Percentiles rank a stretch among this genome's conserved stretches.
These are phyloP conservation scores for Cucurbita ficifolia DNA, from an alignment of 306 rosid species.

Conservation along the genomic window DNA sequence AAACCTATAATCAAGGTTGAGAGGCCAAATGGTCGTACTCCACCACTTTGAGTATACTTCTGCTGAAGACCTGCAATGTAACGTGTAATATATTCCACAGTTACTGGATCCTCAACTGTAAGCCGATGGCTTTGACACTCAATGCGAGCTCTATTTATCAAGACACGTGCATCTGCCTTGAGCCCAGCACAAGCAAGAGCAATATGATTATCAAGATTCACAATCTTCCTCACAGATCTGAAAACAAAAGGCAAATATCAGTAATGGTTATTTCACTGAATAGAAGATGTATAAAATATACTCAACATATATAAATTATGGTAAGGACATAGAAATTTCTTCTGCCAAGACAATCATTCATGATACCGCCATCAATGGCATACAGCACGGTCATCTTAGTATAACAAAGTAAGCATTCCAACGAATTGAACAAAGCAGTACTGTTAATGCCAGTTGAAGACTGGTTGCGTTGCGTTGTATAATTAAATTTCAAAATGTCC, in stretches of 20 bases:
- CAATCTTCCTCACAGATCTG: constrained; percentile 51
- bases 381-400: neutral
- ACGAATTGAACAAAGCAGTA: neutral
- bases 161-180: constrained; percentile 93
- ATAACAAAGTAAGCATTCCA: neutral
- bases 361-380: neutral
- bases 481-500: neutral
- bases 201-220: constrained; percentile 42
- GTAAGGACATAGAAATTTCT: neutral
- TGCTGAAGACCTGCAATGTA: constrained; percentile 98
- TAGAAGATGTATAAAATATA: neutral
- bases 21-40: constrained; percentile 93
- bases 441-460: neutral
- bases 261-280: neutral
- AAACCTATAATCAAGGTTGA: constrained; percentile 92
- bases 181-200: constrained; percentile 98
- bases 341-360: neutral
- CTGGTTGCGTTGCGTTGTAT: neutral
- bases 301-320: neutral
- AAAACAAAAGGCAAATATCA: neutral
- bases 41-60: constrained; percentile 98
- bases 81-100: constrained; percentile 90
- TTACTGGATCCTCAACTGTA: constrained; percentile 91
- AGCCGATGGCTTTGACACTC: constrained; percentile 97
- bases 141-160: constrained; percentile 74